Conservation (phyloP, 2,329 filamentous ascomycete genomes). For the Ciborinia camelliae region DNA sequence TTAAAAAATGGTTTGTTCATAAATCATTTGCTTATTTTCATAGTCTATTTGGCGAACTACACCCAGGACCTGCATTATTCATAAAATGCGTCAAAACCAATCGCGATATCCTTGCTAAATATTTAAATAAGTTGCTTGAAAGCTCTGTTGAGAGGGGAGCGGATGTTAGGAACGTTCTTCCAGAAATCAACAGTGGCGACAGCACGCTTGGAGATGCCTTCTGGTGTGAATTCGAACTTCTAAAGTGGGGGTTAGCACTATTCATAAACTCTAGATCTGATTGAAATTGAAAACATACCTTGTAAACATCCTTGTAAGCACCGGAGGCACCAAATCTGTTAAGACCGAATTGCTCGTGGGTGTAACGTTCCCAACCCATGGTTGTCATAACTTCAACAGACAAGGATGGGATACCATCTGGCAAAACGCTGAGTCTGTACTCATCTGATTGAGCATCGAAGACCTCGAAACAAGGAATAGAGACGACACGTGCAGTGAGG, state of each 20-base stretch:
- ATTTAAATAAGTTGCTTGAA: slow-evolving; percentile 93
- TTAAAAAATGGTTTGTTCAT: slow-evolving; percentile 5
- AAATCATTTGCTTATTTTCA: slow-evolving; percentile 20
- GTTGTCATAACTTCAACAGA: slow-evolving; percentile 97
- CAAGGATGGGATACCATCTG: slow-evolving; percentile 88
- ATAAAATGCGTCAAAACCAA: slow-evolving; percentile 10
- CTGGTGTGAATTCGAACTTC: slow-evolving; percentile 99
- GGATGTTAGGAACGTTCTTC: slow-evolving; percentile 86
- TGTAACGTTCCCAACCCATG: slow-evolving; percentile 98
- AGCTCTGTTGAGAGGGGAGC: slow-evolving; percentile 93
- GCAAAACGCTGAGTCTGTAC: slow-evolving; percentile 88
- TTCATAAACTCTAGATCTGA: slow-evolving; percentile 18
- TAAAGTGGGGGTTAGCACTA: slow-evolving; percentile 46
- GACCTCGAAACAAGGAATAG: slow-evolving; percentile 93
- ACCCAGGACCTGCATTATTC: slow-evolving; percentile 14
- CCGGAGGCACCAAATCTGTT: slow-evolving; percentile 98
- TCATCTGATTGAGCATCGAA: slow-evolving; percentile 94
- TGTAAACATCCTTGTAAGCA: slow-evolving; percentile 97
- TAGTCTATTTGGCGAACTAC: slow-evolving; percentile 18
- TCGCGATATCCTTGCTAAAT: not conserved
- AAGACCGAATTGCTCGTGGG: slow-evolving; percentile 98
- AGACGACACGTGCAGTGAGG: slow-evolving; percentile 87
- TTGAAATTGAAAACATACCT: slow-evolving; percentile 51
- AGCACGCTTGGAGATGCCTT: slow-evolving; percentile 94
- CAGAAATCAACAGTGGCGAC: slow-evolving; percentile 92